Evolutionary conservation across 164 flowering plant genomes (phyloP).

Genomic region (Vitis riparia): DNA sequence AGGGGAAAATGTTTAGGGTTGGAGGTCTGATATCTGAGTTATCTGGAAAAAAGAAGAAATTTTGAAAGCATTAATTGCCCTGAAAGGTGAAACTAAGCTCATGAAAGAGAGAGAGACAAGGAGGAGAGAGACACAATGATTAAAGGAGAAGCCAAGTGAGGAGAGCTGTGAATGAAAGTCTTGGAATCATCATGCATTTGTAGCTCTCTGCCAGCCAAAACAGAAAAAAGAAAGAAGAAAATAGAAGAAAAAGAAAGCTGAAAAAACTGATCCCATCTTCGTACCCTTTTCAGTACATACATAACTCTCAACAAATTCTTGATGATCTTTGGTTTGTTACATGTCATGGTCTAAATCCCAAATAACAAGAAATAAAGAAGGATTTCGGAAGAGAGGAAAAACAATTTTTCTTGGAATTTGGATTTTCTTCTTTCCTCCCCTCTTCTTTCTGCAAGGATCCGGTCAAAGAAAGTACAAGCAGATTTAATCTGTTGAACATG

Average conservation of each 20-base stretch:
- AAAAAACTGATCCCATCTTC: conserved; percentile 22
- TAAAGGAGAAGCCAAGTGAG: conserved; percentile 10
- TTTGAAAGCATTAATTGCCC: conserved; percentile 6
- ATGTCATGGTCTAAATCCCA: conserved; percentile 21
- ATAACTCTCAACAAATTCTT: conserved; percentile 14
- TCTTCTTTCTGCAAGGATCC: conserved; percentile 20
- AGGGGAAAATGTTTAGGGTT: conserved; percentile 95
- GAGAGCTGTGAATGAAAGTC: conserved; percentile 4
- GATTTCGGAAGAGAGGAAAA: conserved; percentile 6
- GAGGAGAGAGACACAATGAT: conserved; percentile 11
- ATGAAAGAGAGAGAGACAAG: conserved; percentile 3
- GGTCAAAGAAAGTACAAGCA: conserved; percentile 63
- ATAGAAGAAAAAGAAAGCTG: not conserved
- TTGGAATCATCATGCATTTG: conserved; percentile 39
- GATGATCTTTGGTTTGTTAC: conserved; percentile 19
- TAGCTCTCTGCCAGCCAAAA: conserved; percentile 19
- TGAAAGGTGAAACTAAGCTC: not conserved
- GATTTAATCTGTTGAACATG: conserved; percentile 37
- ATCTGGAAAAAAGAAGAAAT: conserved; percentile 43
- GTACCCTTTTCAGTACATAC: conserved; percentile 42
- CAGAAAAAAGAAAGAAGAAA: conserved; percentile 19
- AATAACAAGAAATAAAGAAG: conserved; percentile 2
- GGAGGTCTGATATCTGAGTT: conserved; percentile 82
- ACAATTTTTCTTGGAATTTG: not conserved
- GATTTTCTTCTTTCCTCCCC: not conserved